Percentiles rank a stretch among this genome's conserved stretches.
phyloP scores from a whole-genome alignment of 805 yeast genomes.

The Danielia reshetovae region DNA sequence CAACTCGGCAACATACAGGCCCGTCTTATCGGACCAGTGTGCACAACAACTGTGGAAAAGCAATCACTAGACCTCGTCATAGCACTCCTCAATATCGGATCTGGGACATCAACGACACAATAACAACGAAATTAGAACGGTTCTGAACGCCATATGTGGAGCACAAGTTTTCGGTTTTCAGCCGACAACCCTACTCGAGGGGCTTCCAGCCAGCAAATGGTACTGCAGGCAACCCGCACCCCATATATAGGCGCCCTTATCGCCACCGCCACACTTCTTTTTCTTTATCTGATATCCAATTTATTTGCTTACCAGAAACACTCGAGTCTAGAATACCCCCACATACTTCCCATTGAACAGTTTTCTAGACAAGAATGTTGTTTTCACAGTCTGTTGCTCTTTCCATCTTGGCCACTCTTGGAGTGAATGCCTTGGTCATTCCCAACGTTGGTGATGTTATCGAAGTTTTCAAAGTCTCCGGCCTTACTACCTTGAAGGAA shows the following conservation, averaged over 20 bases:
- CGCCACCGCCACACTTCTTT: constrained; percentile 12
- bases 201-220: constrained; percentile 2
- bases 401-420: constrained; percentile 39
- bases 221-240: constrained; percentile 9
- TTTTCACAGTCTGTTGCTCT: constrained; percentile 40
- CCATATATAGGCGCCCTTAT: constrained; percentile 13
- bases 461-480: constrained; percentile 28
- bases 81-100: no score
- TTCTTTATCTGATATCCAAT: constrained; percentile 1
- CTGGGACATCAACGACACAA: no score
- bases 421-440: constrained; percentile 51
- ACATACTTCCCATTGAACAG: no score
- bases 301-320: constrained; percentile 3
- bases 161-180: no score
- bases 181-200: constrained; percentile 1
- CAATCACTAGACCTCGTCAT: no score
- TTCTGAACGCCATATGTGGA: no score
- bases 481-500: constrained; percentile 14
- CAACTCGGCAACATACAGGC: no score
- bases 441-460: constrained; percentile 48
- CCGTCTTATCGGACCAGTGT: no score
- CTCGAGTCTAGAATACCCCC: background rate
- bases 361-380: constrained; percentile 26
- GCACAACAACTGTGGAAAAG: background rate
- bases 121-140: no score